A percentile compares a stretch with the other conserved stretches of the same genome.
Conservation (phyloP, 208 protist species). For the Leishmania major region DNA sequence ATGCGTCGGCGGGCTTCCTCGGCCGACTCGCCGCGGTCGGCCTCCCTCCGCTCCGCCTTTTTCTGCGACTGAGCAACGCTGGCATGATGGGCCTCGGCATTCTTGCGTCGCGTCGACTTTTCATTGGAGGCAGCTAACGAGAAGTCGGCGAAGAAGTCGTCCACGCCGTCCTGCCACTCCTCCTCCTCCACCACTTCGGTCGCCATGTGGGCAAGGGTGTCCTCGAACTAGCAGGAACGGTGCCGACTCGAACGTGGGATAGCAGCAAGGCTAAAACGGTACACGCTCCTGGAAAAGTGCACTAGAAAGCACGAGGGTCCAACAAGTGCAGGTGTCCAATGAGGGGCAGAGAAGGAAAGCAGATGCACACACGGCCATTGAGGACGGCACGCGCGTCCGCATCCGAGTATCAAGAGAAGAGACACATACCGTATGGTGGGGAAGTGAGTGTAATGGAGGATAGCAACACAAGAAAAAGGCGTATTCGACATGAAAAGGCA, state of each 20-base stretch:
- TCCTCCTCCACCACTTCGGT: constrained; percentile 43
- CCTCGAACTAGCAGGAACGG: constrained; percentile 1
- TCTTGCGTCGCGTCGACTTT: constrained; percentile 56
- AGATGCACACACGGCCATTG: not conserved
- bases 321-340: not conserved
- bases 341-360: not conserved
- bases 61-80: constrained; percentile 7
- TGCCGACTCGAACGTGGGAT: not conserved
- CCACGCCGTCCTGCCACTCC: constrained; percentile 67
- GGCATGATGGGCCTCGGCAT: constrained; percentile 40
- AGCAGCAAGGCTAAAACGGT: not conserved
- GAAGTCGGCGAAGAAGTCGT: constrained; percentile 73
- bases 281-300: not conserved
- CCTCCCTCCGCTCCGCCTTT: constrained; percentile 16
- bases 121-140: constrained; percentile 18
- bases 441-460: not conserved
- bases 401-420: not conserved
- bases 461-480: not conserved
- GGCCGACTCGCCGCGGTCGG: constrained; percentile 35
- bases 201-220: not conserved
- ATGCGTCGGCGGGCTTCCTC: constrained; percentile 64
- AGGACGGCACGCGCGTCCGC: not conserved
- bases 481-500: not conserved
- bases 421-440: not conserved
- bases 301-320: not conserved